Evolutionary conservation across 2,329 filamentous ascomycete species (phyloP).

Genomic region (Talaromyces rugulosus): DNA sequence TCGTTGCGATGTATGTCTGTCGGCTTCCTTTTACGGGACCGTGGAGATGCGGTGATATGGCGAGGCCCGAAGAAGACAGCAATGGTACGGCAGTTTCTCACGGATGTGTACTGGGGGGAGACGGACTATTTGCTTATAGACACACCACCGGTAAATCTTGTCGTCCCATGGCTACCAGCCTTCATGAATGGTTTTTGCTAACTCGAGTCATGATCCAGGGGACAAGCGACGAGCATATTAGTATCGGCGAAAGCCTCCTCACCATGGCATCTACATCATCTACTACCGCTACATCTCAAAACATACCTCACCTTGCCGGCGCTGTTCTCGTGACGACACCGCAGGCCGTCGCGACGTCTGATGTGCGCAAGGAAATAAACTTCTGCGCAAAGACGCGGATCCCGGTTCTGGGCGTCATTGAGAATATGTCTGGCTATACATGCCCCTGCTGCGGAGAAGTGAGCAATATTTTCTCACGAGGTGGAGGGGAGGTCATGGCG

Average conservation of each 20-base stretch:
- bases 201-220: neutral
- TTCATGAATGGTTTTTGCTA: neutral
- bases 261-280: slow-evolving; percentile 32
- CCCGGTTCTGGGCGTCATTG: slow-evolving; percentile 78
- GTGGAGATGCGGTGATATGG: slow-evolving; percentile 94
- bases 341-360: slow-evolving; percentile 86
- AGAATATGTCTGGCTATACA: slow-evolving; percentile 73
- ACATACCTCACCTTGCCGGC: slow-evolving; percentile 65
- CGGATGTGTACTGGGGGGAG: slow-evolving; percentile 80
- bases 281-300: slow-evolving; percentile 14
- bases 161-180: no score
- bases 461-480: slow-evolving; percentile 88
- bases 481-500: slow-evolving; percentile 86
- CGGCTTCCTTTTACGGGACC: slow-evolving; percentile 77
- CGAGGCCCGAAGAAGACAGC: slow-evolving; percentile 97
- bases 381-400: slow-evolving; percentile 84
- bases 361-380: slow-evolving; percentile 92
- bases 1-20: slow-evolving; percentile 74
- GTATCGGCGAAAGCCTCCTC: slow-evolving; percentile 80
- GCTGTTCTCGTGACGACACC: slow-evolving; percentile 95
- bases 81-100: slow-evolving; percentile 95
- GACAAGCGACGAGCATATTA: slow-evolving; percentile 87
- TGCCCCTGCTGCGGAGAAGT: slow-evolving; percentile 69
- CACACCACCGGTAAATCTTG: slow-evolving; percentile 67
- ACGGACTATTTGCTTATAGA: slow-evolving; percentile 94